Base-by-base conservation (phyloP, 1,284 basidiomycete genomes). In the Irpex rosettiformis region DNA sequence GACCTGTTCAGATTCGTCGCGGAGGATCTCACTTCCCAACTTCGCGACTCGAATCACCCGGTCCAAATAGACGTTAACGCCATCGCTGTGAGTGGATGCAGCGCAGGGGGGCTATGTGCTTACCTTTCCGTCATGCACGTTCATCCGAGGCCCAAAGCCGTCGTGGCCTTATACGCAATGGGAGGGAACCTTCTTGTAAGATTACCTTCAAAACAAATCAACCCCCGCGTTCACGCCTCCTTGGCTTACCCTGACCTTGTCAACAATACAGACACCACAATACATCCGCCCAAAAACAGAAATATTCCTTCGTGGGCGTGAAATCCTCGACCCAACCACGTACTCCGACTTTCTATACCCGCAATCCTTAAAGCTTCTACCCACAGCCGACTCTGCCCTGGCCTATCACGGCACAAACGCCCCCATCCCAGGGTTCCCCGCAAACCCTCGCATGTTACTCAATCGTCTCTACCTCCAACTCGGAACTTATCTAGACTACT, bases 101-200 rank as follows among this genome's bases (percentile, higher is more conserved):
- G 85, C 62, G 79, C 84, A 0, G 87, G 86, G 13, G 84, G 84
- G 0, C 70, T 82, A n/a, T 85, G 83, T 61, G 81, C 83, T 0
- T 87, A 86, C 65, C 74, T 88, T 16, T 81, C 84, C 25, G 85
- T 79, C 4, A 72, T 78, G 40, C 79, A 86, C 64, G 75, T 71
- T 0, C 63, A 65, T 0, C 84, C 83, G 0, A 81, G 75, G 59
- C 85, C 84, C 0, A 80, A 73, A 59, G 84, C 78, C 0, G 58
- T 87, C 1, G 61, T 88, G 0, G 81, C 80, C 1, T 61, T 88
- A 64, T 88, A 88, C 67, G 83, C 80, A 0, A 80, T 84, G 78
- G 85, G 85, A 18, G 86, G 85, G 0, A 70, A 86, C 58, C 76
- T 83, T 58, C 65, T 87, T 59, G 86, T 86, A 59, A 42, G 55